Base-by-base conservation (phyloP, 1,284 basidiomycete genomes). In the Leccinum fallax region DNA sequence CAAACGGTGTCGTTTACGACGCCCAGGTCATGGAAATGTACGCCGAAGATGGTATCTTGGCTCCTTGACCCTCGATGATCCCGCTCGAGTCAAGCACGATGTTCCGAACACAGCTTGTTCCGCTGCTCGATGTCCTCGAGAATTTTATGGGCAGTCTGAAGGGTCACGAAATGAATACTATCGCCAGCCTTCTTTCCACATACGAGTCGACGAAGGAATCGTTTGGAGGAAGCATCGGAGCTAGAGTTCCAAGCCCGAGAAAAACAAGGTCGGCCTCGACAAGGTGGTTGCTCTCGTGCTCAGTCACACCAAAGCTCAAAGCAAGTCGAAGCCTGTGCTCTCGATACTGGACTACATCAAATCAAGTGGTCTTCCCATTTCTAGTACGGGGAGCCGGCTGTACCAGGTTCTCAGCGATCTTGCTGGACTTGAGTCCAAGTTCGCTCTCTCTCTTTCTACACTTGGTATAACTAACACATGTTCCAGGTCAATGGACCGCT, bases 11-110 rank as follows among this genome's bases (percentile, higher is more conserved):
- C 62, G 67, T 67, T 70, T 72, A 68, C 65, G 58, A 62, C 48
- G 5, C 2, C 40, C 16, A 92, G 90, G 95, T 97, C 69, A 97
- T 97, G 95, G 97, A 98, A 82, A 98, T 98, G 96, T 96, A 96
- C 15, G 86, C 92, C 3, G 97, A 99, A 77, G 94, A 97, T 75
- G 97, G 97, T 75, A 85, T 93, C 55, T 99, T 64, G 97, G 97
- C 80, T 97, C 99, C 74, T 85, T 99, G 58, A 94, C 94, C 16
- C 87, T 99, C 61, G 97, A 99, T 74, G 97, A 99, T 76, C 97
- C 97, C 40, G 86, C 90, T 69, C 95, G 95, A 66, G 97, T 99
- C 72, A 97, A 94, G 77, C 97, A 98, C 71, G 26, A 87, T 90
- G 79, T 89, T 96, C 77, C 85, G 88, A 59, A 80, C 83, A 28